A percentile compares a stretch with the other conserved stretches of the same genome.
phyloP scores from a whole-genome alignment of 495 filamentous ascomycete genomes.

The Aspergillus funiculosus region DNA sequence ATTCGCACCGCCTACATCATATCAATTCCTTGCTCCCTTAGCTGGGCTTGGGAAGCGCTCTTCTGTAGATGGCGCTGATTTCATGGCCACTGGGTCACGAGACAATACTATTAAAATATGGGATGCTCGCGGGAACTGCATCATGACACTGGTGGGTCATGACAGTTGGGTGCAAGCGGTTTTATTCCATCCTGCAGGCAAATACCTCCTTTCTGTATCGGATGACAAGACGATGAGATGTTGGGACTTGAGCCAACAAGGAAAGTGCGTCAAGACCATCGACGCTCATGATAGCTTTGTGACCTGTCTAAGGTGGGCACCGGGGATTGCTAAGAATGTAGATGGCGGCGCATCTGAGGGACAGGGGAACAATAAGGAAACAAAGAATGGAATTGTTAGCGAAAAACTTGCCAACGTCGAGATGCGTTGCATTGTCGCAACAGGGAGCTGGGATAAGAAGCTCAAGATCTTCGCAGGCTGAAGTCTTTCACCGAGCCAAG shows the following conservation, averaged over 20 bases:
- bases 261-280: conserved; percentile 78
- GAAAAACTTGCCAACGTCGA: conserved; percentile 31
- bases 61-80: conserved; percentile 73
- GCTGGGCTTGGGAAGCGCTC: conserved; percentile 83
- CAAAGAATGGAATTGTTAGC: conserved; percentile 10
- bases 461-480: too few species aligned
- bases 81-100: conserved; percentile 81
- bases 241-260: conserved; percentile 92
- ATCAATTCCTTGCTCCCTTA: conserved; percentile 67
- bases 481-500: too few species aligned
- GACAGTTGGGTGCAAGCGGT: conserved; percentile 93
- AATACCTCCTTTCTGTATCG: conserved; percentile 77
- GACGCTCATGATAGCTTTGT: conserved; percentile 86
- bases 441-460: too few species aligned
- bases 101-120: conserved; percentile 92
- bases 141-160: conserved; percentile 85
- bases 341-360: conserved; percentile 28
- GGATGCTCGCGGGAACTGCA: conserved; percentile 77
- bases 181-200: conserved; percentile 89
- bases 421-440: conserved; percentile 57
- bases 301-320: conserved; percentile 80
- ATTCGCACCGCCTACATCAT: conserved; percentile 75
- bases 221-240: conserved; percentile 93
- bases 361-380: neutral
- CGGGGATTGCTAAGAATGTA: conserved; percentile 52